Percentiles rank a stretch among this genome's conserved stretches.
Evolutionary conservation across 495 filamentous ascomycete species (phyloP).

Genomic region (Talaromyces ruber): DNA sequence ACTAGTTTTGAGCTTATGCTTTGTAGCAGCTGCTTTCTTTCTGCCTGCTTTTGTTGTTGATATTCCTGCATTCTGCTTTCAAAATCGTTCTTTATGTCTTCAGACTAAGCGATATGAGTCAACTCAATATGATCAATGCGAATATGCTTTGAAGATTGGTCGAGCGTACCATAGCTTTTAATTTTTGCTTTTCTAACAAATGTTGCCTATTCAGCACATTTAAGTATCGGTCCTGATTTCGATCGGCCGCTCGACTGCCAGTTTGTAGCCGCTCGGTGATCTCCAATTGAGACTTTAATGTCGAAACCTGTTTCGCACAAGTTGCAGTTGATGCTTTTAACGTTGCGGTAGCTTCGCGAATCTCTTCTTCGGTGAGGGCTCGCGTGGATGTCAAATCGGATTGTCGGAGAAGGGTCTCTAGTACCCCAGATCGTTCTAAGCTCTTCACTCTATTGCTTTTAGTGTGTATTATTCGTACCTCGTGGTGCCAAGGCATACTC

Average conservation of each 20-base stretch:
- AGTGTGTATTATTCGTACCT: not conserved
- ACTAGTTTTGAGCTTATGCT: constrained; percentile 25
- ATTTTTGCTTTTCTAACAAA: constrained; percentile 27
- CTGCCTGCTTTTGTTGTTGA: constrained; percentile 21
- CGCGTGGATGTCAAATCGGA: constrained; percentile 20
- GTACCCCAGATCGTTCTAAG: constrained; percentile 21
- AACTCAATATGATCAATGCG: not conserved
- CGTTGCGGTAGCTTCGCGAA: constrained; percentile 26
- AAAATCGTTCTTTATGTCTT: constrained; percentile 24
- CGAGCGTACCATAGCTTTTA: constrained; percentile 21
- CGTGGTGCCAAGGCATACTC: constrained; percentile 4
- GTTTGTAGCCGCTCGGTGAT: constrained; percentile 18
- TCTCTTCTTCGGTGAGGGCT: constrained; percentile 31
- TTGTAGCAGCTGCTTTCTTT: constrained; percentile 29
- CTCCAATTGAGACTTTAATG: constrained; percentile 22
- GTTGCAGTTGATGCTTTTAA: constrained; percentile 28
- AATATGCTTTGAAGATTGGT: not conserved
- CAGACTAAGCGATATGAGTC: constrained; percentile 23
- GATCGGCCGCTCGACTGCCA: constrained; percentile 15
- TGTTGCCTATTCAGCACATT: constrained; percentile 28
- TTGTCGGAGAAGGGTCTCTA: constrained; percentile 20
- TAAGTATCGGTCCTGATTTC: constrained; percentile 17
- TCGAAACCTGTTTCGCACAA: constrained; percentile 26
- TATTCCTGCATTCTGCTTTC: constrained; percentile 20
- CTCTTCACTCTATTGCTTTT: constrained; percentile 21